Percentiles rank a stretch among this genome's conserved stretches.
phyloP scores from a whole-genome alignment of 2,329 filamentous ascomycete species.

The Fusarium clavum region DNA sequence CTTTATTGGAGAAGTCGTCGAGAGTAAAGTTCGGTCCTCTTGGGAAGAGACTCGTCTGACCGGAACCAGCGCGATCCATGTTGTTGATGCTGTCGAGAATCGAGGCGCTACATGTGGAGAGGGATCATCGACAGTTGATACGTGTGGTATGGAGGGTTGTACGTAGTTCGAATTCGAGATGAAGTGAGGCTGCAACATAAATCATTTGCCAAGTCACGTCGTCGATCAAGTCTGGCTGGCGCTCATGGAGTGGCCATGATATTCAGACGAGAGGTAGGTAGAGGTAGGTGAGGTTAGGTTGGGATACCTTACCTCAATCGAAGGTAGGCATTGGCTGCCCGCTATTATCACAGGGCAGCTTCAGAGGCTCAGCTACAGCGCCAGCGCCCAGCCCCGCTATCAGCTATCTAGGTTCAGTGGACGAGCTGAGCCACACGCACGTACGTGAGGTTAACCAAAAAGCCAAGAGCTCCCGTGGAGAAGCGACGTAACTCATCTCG shows the following conservation, averaged over 20 bases:
- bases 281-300: neutral
- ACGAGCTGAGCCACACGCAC: conserved; percentile 42
- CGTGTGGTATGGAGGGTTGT: conserved; percentile 6
- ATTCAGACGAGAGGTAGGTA: conserved; percentile 9
- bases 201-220: conserved; percentile 23
- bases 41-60: conserved; percentile 77
- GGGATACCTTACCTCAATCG: conserved; percentile 16
- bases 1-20: conserved; percentile 87
- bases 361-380: conserved; percentile 30
- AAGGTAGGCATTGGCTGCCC: neutral
- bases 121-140: conserved; percentile 23
- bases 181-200: conserved; percentile 2
- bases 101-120: conserved; percentile 50
- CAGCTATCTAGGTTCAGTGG: conserved; percentile 13
- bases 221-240: conserved; percentile 26
- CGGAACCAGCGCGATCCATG: conserved; percentile 59
- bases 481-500: conserved; percentile 44
- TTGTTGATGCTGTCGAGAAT: conserved; percentile 40
- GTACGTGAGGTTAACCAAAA: conserved; percentile 17
- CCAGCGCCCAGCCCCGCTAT: conserved; percentile 27
- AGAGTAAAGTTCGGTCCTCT: conserved; percentile 86
- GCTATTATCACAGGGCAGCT: conserved; percentile 18
- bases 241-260: conserved; percentile 35
- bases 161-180: neutral
- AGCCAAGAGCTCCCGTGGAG: conserved; percentile 40